These are phyloP conservation scores for Psophocarpus tetragonolobus DNA, from an alignment of 306 rosid species.

Conservation along the genomic window DNA sequence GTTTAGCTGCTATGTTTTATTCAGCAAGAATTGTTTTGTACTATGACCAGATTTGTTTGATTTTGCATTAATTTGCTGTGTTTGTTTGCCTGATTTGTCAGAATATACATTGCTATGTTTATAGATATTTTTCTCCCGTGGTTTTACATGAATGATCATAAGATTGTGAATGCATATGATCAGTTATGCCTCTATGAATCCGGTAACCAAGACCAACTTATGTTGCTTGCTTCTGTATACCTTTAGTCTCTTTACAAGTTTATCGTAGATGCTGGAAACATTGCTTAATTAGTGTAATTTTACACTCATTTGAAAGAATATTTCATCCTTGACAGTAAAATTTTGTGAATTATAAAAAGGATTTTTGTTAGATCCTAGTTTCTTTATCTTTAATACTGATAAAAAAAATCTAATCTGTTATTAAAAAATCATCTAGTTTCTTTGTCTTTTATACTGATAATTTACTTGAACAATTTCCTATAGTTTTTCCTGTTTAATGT, in stretches of 20 bases:
- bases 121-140: background rate
- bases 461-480: no score
- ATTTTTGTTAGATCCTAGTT: no score
- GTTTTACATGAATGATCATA: background rate
- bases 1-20: background rate
- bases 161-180: conserved; percentile 11
- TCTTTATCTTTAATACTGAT: no score
- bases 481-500: no score
- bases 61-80: conserved; percentile 13
- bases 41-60: background rate
- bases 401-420: no score
- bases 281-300: no score
- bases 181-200: conserved; percentile 9
- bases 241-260: conserved; percentile 17
- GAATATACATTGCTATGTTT: conserved; percentile 9
- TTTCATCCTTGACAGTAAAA: conserved; percentile 17
- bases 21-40: background rate
- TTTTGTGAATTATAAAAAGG: background rate
- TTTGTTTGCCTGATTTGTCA: conserved; percentile 29
- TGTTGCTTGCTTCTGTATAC: background rate
- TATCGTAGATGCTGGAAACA: no score
- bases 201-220: conserved; percentile 1
- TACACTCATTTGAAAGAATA: background rate
- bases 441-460: no score
- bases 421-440: no score